Evolutionary conservation across 768 basidiomycete genomes (phyloP).

Genomic region (Porpolomopsis calyptriformis): DNA sequence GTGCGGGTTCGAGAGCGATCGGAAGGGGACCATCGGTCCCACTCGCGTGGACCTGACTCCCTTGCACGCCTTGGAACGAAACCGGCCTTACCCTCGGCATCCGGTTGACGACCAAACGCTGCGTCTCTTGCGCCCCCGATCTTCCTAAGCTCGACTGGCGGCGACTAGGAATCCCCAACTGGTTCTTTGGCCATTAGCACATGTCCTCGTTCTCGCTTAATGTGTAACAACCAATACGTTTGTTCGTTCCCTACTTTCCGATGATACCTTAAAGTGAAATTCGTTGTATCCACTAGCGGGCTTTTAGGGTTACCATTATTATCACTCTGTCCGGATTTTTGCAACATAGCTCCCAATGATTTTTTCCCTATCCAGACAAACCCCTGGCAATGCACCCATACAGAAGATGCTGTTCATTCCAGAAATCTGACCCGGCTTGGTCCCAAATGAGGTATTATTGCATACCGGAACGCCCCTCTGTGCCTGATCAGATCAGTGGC

Average conservation of each 20-base stretch:
- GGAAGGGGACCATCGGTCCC: slow-evolving; percentile 19
- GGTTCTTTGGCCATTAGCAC: no score
- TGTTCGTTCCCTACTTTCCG: not conserved
- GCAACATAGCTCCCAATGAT: no score
- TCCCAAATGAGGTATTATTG: no score
- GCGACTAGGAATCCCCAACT: no score
- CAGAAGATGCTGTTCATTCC: no score
- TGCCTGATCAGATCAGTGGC: no score
- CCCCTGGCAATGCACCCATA: no score
- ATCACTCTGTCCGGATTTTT: not conserved
- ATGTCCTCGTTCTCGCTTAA: no score
- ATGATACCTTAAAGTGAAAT: not conserved
- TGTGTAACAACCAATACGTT: not conserved
- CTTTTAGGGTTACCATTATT: not conserved
- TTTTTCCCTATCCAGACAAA: no score
- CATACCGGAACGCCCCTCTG: no score
- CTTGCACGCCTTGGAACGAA: slow-evolving; percentile 41
- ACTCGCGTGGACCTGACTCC: slow-evolving; percentile 41
- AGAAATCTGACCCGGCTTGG: no score
- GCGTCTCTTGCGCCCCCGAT: slow-evolving; percentile 30
- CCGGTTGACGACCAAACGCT: slow-evolving; percentile 54
- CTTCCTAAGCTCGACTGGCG: slow-evolving; percentile 12
- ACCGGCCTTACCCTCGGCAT: slow-evolving; percentile 48
- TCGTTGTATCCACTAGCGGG: not conserved
- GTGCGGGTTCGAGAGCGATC: slow-evolving; percentile 5